Evolutionary conservation across 371 early-diverging fungal species (phyloP).

Genomic region (Zychaea mexicana): DNA sequence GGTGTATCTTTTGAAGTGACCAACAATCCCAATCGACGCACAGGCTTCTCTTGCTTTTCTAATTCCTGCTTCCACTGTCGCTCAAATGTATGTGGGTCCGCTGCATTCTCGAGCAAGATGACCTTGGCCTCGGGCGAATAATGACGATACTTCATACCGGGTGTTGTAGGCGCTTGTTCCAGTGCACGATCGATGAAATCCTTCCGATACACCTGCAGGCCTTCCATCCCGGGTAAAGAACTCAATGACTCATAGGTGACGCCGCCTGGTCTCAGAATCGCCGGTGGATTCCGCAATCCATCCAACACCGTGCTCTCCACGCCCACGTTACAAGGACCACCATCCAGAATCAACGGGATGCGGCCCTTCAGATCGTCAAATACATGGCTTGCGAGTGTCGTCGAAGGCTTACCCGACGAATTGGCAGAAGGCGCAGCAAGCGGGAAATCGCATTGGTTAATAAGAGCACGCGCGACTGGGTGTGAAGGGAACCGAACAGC

Average conservation of each 20-base stretch:
- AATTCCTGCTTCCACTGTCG: constrained; percentile 26
- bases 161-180: constrained; percentile 89
- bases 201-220: constrained; percentile 76
- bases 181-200: constrained; percentile 73
- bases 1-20: constrained; percentile 22
- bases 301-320: constrained; percentile 98
- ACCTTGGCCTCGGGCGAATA: constrained; percentile 95
- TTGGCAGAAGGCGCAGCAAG: constrained; percentile 99
- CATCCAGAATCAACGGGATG: constrained; percentile 92
- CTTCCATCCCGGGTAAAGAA: constrained; percentile 53
- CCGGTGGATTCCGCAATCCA: constrained; percentile 71
- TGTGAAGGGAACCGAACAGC: constrained; percentile 96
- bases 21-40: constrained; percentile 19
- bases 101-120: constrained; percentile 63
- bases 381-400: constrained; percentile 94
- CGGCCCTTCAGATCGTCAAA: constrained; percentile 83
- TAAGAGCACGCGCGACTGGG: constrained; percentile 90
- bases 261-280: constrained; percentile 98
- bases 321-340: constrained; percentile 91
- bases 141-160: constrained; percentile 99
- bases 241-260: constrained; percentile 83
- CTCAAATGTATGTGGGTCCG: constrained; percentile 20
- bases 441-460: constrained; percentile 87
- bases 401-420: constrained; percentile 95
- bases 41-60: background rate